A percentile compares a stretch with the other conserved stretches of the same genome.
Conservation (phyloP, 208 protist species). For the Blastocrithidia nonstop region DNA sequence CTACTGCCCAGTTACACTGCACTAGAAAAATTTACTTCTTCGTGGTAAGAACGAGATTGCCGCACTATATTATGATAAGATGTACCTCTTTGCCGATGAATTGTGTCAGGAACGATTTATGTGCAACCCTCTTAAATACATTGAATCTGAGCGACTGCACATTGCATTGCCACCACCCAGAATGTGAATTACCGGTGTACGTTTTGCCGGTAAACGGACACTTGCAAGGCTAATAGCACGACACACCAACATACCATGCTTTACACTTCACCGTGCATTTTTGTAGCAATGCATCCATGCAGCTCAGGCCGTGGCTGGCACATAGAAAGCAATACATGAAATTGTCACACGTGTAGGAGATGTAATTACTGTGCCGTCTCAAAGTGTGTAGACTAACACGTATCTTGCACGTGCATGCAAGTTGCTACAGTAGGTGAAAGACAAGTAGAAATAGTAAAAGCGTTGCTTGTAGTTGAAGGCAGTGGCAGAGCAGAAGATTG, state of each 20-base stretch:
- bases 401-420: too few species aligned
- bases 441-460: too few species aligned
- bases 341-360: too few species aligned
- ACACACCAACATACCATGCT: too few species aligned
- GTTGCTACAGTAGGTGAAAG: too few species aligned
- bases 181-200: constrained; percentile 64
- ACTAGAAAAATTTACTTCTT: constrained; percentile 47
- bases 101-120: constrained; percentile 38
- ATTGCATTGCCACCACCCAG: constrained; percentile 42
- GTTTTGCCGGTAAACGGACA: constrained; percentile 51
- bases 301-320: too few species aligned
- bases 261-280: too few species aligned
- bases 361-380: too few species aligned
- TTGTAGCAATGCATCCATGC: too few species aligned
- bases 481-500: constrained; percentile 28
- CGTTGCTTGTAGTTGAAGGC: too few species aligned
- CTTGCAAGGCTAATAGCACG: constrained; percentile 32
- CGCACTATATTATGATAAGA: constrained; percentile 25
- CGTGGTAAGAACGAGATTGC: constrained; percentile 45
- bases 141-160: constrained; percentile 18
- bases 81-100: constrained; percentile 71
- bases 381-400: too few species aligned
- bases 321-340: too few species aligned
- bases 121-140: constrained; percentile 47
- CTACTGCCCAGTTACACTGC: constrained; percentile 76